Conservation (phyloP, 768 basidiomycete genomes). For the Lentinula detonsa region DNA sequence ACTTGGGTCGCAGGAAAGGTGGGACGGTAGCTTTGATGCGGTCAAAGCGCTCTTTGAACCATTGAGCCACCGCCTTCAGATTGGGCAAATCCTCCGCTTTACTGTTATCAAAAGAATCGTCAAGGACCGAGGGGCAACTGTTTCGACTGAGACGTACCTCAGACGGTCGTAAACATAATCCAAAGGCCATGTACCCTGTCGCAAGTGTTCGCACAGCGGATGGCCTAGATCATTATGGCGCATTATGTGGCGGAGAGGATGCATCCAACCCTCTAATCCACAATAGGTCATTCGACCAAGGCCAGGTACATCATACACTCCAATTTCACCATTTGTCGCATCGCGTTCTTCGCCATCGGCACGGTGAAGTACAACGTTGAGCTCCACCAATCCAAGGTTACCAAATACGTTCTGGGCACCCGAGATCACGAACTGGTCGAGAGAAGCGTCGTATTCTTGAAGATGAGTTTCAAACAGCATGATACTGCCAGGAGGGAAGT, state of each 20-base stretch:
- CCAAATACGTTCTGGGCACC: conserved; percentile 70
- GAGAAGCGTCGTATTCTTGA: conserved; percentile 58
- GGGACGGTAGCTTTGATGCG: conserved; percentile 69
- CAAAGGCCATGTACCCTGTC: conserved; percentile 87
- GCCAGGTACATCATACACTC: conserved; percentile 77
- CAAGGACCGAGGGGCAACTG: conserved; percentile 6
- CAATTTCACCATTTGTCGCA: conserved; percentile 74
- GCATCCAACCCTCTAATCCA: conserved; percentile 98
- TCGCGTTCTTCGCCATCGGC: conserved; percentile 91
- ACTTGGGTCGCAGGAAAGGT: conserved; percentile 90
- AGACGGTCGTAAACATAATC: conserved; percentile 74
- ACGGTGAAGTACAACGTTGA: conserved; percentile 84
- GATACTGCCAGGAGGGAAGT: conserved; percentile 94
- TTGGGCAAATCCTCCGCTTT: conserved; percentile 60
- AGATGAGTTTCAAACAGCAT: conserved; percentile 89
- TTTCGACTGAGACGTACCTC: conserved; percentile 42
- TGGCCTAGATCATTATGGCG: conserved; percentile 91
- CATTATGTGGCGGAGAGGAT: conserved; percentile 78
- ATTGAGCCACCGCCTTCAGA: conserved; percentile 64
- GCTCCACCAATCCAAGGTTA: conserved; percentile 74
- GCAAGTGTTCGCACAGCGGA: conserved; percentile 79
- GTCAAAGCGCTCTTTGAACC: conserved; percentile 88
- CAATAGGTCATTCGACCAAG: conserved; percentile 80
- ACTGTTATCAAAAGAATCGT: conserved; percentile 24
- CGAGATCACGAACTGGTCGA: conserved; percentile 70